A percentile compares a stretch with the other conserved stretches of the same genome.
phyloP scores from a whole-genome alignment of 495 filamentous ascomycete genomes.

The Aspergillus panamensis region DNA sequence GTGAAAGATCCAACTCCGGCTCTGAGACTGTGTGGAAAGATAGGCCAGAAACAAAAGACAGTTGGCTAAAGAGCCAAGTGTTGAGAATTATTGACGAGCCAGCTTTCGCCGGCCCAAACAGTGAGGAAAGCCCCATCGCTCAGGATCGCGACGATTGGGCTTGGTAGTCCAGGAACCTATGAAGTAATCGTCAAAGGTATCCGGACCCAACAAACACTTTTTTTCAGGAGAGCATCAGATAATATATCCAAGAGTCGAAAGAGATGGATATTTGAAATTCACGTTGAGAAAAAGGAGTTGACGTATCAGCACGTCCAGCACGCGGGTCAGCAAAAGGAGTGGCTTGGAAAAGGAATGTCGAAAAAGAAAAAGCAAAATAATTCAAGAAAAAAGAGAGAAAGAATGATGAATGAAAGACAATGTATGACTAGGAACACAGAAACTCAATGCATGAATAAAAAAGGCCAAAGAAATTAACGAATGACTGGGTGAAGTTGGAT shows the following conservation, averaged over 20 bases:
- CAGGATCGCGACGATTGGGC: conserved; percentile 43
- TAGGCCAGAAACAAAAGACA: conserved; percentile 55
- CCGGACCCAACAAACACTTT: background rate
- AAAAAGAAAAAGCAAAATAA: conserved; percentile 27
- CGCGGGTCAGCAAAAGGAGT: conserved; percentile 30
- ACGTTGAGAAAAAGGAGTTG: conserved; percentile 14
- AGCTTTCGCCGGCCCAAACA: conserved; percentile 53
- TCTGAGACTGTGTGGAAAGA: conserved; percentile 67
- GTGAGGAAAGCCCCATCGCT: conserved; percentile 56
- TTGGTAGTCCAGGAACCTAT: conserved; percentile 10
- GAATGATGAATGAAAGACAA: conserved; percentile 9
- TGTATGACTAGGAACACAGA: conserved; percentile 4
- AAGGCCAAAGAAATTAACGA: conserved; percentile 33
- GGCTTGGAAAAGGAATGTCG: conserved; percentile 31
- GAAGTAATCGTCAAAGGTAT: conserved; percentile 16
- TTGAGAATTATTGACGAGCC: conserved; percentile 42
- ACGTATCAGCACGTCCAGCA: conserved; percentile 27
- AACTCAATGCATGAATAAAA: conserved; percentile 12
- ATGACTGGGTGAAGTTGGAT: conserved; percentile 38
- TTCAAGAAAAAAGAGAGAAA: conserved; percentile 22
- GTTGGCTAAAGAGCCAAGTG: conserved; percentile 38
- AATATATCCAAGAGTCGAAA: conserved; percentile 8
- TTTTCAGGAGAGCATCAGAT: conserved; percentile 8
- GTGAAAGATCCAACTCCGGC: conserved; percentile 75
- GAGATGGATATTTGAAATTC: conserved; percentile 7